Evolutionary conservation across 2,329 filamentous ascomycete species (phyloP).

Genomic region (Fusarium albosuccineum): DNA sequence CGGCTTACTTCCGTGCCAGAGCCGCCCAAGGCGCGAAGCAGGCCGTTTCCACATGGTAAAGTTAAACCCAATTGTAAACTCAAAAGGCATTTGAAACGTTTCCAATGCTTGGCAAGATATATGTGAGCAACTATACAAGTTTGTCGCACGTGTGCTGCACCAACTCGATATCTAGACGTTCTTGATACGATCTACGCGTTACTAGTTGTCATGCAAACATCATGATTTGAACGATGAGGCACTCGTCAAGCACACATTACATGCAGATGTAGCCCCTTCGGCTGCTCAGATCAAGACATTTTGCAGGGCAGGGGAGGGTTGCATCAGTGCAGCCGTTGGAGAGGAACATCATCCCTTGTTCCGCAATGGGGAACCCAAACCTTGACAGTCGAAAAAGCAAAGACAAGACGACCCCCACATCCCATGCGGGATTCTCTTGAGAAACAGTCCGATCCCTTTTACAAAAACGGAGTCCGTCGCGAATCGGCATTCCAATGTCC

Average conservation of each 20-base stretch:
- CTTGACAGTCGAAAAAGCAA: constrained; percentile 16
- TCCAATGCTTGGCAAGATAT: not conserved
- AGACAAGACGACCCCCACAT: constrained; percentile 1
- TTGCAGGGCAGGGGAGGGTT: constrained; percentile 7
- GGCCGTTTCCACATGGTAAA: constrained; percentile 15
- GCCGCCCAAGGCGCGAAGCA: constrained; percentile 6
- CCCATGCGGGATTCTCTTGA: constrained; percentile 9
- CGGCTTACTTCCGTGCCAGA: constrained; percentile 12
- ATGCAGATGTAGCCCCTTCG: not conserved
- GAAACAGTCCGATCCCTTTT: constrained; percentile 2
- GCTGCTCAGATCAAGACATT: not conserved
- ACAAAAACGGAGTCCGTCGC: constrained; percentile 7
- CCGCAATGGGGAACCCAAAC: constrained; percentile 7
- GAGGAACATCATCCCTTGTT: constrained; percentile 11
- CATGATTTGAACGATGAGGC: not conserved
- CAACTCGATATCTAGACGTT: not conserved
- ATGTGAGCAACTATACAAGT: not conserved
- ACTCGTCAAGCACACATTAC: not conserved
- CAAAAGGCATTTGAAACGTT: constrained; percentile 3
- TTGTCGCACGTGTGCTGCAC: not conserved
- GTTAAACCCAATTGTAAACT: constrained; percentile 12
- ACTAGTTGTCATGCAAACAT: not conserved
- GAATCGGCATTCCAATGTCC: constrained; percentile 18
- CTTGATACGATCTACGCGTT: not conserved
- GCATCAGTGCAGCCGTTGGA: constrained; percentile 21